Conservation (phyloP, 1,284 basidiomycete species). For the Albatrellus sp. region DNA sequence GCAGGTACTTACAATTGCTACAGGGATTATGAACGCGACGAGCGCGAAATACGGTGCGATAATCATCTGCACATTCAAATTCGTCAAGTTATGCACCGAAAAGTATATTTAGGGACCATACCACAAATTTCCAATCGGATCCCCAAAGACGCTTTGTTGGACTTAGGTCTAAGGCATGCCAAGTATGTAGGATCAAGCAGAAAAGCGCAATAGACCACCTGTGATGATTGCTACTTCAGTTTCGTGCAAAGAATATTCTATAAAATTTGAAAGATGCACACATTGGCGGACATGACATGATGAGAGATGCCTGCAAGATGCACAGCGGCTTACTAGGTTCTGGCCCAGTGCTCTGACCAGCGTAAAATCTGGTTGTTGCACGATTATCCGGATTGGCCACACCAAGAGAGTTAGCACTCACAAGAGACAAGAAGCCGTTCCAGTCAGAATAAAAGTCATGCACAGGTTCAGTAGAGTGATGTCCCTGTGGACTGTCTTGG, state of each 20-base stretch:
- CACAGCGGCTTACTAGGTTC: conserved; percentile 29
- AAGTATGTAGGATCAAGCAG: neutral
- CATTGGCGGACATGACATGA: conserved; percentile 34
- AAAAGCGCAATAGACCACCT: conserved; percentile 28
- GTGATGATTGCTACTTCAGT: neutral
- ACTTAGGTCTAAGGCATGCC: neutral
- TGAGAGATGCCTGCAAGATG: conserved; percentile 29
- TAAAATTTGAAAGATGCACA: conserved; percentile 13
- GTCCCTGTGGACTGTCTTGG: conserved; percentile 25
- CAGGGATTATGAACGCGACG: neutral
- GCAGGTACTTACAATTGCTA: conserved; percentile 1
- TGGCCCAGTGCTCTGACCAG: conserved; percentile 23
- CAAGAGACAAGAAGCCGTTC: conserved; percentile 25
- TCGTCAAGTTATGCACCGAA: too few species aligned
- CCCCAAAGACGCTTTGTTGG: neutral
- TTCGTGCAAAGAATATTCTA: neutral
- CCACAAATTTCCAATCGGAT: neutral
- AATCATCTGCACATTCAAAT: conserved; percentile 10
- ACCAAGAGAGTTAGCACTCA: too few species aligned
- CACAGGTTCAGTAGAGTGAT: conserved; percentile 41
- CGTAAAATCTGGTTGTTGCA: conserved; percentile 20
- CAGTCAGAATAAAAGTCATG: conserved; percentile 29
- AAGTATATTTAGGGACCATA: neutral
- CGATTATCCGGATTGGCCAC: too few species aligned
- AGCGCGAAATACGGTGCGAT: conserved; percentile 5